Evolutionary conservation across 2,329 filamentous ascomycete genomes (phyloP).

Genomic region (Penicillium rolfsii): DNA sequence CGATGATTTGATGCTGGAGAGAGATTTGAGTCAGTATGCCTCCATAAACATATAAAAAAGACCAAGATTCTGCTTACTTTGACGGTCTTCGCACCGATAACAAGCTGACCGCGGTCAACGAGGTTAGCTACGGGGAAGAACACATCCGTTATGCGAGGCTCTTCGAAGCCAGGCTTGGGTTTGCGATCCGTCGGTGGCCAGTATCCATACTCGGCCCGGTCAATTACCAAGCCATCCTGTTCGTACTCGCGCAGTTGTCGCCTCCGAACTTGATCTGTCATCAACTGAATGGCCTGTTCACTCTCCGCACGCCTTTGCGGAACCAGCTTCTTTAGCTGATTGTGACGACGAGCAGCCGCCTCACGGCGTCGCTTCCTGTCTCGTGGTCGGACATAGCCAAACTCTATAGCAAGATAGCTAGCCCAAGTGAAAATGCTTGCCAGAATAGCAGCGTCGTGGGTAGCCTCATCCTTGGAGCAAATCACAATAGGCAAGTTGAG

Average conservation of each 20-base stretch:
- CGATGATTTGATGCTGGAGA: constrained; percentile 45
- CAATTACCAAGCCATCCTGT: constrained; percentile 44
- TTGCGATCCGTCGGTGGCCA: constrained; percentile 34
- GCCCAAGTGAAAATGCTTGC: constrained; percentile 45
- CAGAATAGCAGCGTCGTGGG: constrained; percentile 39
- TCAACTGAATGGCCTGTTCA: constrained; percentile 44
- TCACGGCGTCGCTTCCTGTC: constrained; percentile 41
- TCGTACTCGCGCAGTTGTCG: constrained; percentile 42
- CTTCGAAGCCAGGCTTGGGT: constrained; percentile 24
- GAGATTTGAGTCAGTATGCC: constrained; percentile 23
- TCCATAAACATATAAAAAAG: neutral
- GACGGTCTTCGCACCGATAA: constrained; percentile 39
- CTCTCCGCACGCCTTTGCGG: constrained; percentile 44
- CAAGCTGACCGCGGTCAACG: constrained; percentile 47
- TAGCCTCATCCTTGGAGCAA: constrained; percentile 40
- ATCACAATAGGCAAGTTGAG: constrained; percentile 46
- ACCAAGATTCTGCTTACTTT: constrained; percentile 36
- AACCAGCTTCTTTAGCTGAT: constrained; percentile 42
- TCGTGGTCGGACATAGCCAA: constrained; percentile 45
- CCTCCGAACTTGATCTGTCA: constrained; percentile 45
- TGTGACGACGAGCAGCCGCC: constrained; percentile 41
- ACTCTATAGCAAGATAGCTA: constrained; percentile 47
- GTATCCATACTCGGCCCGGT: constrained; percentile 48
- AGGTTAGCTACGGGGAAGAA: constrained; percentile 51
- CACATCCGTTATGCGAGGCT: constrained; percentile 42